Base-by-base conservation (phyloP, 192 early-diverging fungal genomes). In the Rhizoclosmatium sp. region DNA sequence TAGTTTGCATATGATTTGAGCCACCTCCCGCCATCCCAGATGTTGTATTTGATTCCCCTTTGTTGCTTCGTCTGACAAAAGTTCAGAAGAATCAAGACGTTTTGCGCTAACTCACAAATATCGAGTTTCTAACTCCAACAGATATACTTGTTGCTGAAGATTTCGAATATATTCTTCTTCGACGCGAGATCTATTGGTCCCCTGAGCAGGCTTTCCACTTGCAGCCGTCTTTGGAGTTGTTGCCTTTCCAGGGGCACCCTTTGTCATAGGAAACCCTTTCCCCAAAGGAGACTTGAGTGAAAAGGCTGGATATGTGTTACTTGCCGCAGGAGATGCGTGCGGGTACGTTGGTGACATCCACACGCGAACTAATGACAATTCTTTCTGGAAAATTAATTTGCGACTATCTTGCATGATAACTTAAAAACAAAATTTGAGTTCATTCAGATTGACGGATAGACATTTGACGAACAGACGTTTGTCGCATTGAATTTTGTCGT, bases 121-220 rank as follows among this genome's bases (percentile, higher is more conserved):
- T 60, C 89, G 46, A 3, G 89, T 90, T 74, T 90, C 89, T 39
- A 90, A 73, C 75, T 90, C 89, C 42, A 90, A 73, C 21, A 90
- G 74, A 78, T 89, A 90, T 5, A 90, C 82, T 73, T 90, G 89
- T 66, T 90, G 89, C 78, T 90, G 88, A 58, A 90, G 74, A 76
- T 89, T 90, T 61, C 82, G 59, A 23, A 90, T 82, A 61, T 89
- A 90, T 59, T 90, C 89, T n/a, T 88, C 81, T 44, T 83, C 83
- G 16, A 84, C 78, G 16, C 75, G 75, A 7, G 75, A 67, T 65
- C 75, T 40, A 68, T 68, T 68, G 9, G 61, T 41, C 5, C 12
- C 23, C 9, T 4, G 12, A 46, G 66, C 23, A 68, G 66, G 66
- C n/a, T 56, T 49, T 19, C 10, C 21, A 21, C 21, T 62, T 7